Percentiles rank a stretch among this genome's conserved stretches.
Evolutionary conservation across 2,329 filamentous ascomycete genomes (phyloP).

Genomic region (Colletotrichum tamarilloi): DNA sequence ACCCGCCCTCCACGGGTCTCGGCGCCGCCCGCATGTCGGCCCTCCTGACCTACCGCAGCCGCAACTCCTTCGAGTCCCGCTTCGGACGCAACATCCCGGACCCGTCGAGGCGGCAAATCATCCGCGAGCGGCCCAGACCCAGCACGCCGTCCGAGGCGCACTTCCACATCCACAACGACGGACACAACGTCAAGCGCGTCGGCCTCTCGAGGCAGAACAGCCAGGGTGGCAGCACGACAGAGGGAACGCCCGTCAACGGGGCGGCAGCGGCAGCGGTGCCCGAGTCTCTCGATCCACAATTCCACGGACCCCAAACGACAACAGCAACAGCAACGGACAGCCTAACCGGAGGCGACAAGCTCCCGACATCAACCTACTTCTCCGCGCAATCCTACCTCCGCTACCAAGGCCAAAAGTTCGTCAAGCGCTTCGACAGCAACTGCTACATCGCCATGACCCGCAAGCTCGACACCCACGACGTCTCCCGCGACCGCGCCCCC

Average conservation of each 20-base stretch:
- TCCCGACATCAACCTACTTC: constrained; percentile 85
- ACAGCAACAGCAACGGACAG: constrained; percentile 38
- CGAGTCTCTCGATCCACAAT: constrained; percentile 70
- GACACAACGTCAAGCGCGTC: constrained; percentile 72
- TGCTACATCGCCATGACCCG: constrained; percentile 99
- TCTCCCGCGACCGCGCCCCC: constrained; percentile 80
- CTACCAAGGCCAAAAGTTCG: constrained; percentile 97
- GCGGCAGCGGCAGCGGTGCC: constrained; percentile 44
- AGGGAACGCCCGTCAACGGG: constrained; percentile 20
- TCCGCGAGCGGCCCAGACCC: constrained; percentile 74
- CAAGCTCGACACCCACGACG: constrained; percentile 96
- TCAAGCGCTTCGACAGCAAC: constrained; percentile 96
- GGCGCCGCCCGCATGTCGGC: constrained; percentile 97
- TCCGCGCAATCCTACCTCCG: constrained; percentile 97
- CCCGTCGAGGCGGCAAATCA: constrained; percentile 83
- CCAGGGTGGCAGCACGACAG: constrained; percentile 22
- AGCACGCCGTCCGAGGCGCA: constrained; percentile 76
- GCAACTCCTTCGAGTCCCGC: constrained; percentile 95
- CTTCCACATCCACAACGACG: constrained; percentile 86
- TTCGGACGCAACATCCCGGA: constrained; percentile 96
- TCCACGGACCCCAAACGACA: constrained; percentile 68
- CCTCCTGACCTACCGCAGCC: constrained; percentile 92
- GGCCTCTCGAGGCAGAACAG: constrained; percentile 61
- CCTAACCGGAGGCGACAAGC: constrained; percentile 61
- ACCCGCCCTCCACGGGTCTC: constrained; percentile 87